Base-by-base conservation (phyloP, 1,284 basidiomycete species). In the Tilletia setariae region DNA sequence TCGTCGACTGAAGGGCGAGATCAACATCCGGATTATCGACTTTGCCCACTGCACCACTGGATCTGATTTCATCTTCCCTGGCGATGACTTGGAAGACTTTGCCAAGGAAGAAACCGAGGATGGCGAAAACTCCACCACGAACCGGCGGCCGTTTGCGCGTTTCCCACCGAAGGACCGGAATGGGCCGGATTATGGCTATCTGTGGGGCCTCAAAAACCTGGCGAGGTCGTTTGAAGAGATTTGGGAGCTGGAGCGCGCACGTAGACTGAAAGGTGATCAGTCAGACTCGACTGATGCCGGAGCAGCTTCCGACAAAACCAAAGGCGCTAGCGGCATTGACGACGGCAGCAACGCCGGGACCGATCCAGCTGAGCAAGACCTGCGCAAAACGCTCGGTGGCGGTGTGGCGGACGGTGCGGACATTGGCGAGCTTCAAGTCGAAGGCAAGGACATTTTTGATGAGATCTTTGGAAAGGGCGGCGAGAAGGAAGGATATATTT, bases 31-130 rank as follows among this genome's bases (percentile, higher is more conserved):
- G 32, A 89, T 99, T 68, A 96, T 99, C 70, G 95, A 99, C 84
- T 99, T 99, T 85, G 96, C 95, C 7, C 95, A 98, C 83, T 98
- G 95, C 69, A 98, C 94, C 8, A 98, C 94, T 0, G 95, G 95
- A 7, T 86, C 87, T 59, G 96, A 99, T 83, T 98, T 93, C 87
- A 83, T 91, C 66, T 88, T 89, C 11, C 82, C 84, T 42, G 62
- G 62, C 21, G 62, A 64, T 21, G 44, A 64, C 44, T 25, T 32
- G 16, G 32, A 25, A 2, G 35, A 40, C 25, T 64, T 64, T 28
- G 82, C 63, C 1, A 30, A 66, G 43, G 56, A 65, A 21, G n/a
- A 77, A 2, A 72, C 77, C 63, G 71, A 71, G 44, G 71, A 71
- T 13, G 32, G 23, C 8, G 40, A 69, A 65, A 79, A 25, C 21